phyloP scores from a whole-genome alignment of 148 eudicot species.

The Linanthus parryae region DNA sequence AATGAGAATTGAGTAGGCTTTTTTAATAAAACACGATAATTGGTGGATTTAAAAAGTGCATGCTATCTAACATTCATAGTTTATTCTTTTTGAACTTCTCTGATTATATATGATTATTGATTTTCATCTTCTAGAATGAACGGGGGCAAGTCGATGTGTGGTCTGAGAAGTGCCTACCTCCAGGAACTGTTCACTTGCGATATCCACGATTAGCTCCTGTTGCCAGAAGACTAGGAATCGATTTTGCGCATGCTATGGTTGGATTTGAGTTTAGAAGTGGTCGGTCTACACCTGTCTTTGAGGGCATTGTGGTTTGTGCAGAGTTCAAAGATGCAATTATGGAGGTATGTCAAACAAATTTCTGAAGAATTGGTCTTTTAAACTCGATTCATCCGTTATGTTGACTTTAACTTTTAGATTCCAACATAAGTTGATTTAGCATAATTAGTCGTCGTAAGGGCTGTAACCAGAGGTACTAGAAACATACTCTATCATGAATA shows the following conservation, averaged over 20 bases:
- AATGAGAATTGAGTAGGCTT: no score
- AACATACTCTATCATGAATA: no score
- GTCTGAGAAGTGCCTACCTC: conserved; percentile 99
- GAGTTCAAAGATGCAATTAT: conserved; percentile 76
- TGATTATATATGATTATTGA: conserved; percentile 5
- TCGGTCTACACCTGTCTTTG: conserved; percentile 70
- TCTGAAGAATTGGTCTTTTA: background rate
- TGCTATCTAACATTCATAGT: background rate
- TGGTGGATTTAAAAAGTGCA: no score
- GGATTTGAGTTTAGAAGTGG: conserved; percentile 96
- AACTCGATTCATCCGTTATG: no score
- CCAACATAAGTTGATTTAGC: no score
- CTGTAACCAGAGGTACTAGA: no score
- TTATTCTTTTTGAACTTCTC: no score
- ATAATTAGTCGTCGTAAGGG: no score
- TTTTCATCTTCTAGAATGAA: conserved; percentile 57
- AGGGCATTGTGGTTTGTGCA: conserved; percentile 89
- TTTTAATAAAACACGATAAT: no score
- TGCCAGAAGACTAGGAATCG: conserved; percentile 68
- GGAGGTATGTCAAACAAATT: conserved; percentile 43
- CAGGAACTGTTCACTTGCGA: conserved; percentile 92
- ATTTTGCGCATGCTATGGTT: conserved; percentile 98
- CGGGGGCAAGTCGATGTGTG: conserved; percentile 98
- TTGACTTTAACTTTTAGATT: no score
- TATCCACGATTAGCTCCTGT: conserved; percentile 65